Evolutionary conservation across 2,329 filamentous ascomycete species (phyloP).

Genomic region (Emydomyces testavorans): DNA sequence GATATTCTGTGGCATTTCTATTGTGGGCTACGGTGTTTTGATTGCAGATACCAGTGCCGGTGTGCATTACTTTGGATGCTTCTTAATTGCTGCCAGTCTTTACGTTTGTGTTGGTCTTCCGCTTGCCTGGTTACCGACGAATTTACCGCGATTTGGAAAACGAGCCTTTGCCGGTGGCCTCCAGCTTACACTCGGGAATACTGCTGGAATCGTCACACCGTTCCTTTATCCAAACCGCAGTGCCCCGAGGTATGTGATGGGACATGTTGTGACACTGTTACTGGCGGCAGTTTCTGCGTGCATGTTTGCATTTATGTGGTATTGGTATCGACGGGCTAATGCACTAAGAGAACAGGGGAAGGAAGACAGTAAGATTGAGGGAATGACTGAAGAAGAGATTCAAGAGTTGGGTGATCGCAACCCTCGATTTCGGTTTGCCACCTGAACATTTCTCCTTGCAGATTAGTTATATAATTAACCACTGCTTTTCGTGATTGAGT

Average conservation of each 20-base stretch:
- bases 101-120: conserved; percentile 50
- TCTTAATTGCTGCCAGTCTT: conserved; percentile 61
- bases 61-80: conserved; percentile 64
- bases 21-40: conserved; percentile 58
- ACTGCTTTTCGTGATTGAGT: neutral
- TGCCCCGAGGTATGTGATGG: conserved; percentile 48
- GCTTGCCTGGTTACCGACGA: conserved; percentile 50
- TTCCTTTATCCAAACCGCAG: conserved; percentile 43
- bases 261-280: conserved; percentile 50
- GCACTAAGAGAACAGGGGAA: conserved; percentile 28
- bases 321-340: conserved; percentile 43
- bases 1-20: conserved; percentile 50
- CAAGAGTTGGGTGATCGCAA: conserved; percentile 35
- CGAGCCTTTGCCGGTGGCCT: conserved; percentile 59
- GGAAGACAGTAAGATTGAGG: conserved; percentile 30
- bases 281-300: conserved; percentile 46
- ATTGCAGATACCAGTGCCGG: conserved; percentile 49
- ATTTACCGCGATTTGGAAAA: conserved; percentile 64
- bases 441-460: conserved; percentile 22
- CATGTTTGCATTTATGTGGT: conserved; percentile 46
- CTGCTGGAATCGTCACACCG: conserved; percentile 59
- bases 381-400: conserved; percentile 33
- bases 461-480: neutral
- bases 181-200: conserved; percentile 60
- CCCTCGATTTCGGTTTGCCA: conserved; percentile 32